These are phyloP conservation scores for Letharia columbiana DNA, from an alignment of 495 filamentous ascomycete genomes.

Conservation along the genomic window DNA sequence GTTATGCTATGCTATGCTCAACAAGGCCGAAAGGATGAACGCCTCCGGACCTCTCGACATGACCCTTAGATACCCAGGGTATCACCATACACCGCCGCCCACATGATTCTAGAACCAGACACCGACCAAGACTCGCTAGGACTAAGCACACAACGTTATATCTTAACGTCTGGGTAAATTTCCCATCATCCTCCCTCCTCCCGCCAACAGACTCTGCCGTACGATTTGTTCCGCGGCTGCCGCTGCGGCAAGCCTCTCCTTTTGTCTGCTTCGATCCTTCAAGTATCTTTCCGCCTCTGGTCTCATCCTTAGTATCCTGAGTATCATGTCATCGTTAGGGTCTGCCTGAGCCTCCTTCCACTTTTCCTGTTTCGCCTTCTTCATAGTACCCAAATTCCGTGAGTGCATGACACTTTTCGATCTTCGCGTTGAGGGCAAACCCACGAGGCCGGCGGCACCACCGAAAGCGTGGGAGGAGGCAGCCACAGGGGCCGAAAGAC, in stretches of 20 bases:
- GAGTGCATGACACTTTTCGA: constrained; percentile 93
- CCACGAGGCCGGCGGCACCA: constrained; percentile 57
- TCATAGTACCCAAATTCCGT: constrained; percentile 93
- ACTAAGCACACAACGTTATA: neutral
- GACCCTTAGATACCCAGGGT: constrained; percentile 1
- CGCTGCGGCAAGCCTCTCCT: constrained; percentile 81
- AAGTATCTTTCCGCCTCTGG: constrained; percentile 89
- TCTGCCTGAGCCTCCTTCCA: constrained; percentile 91
- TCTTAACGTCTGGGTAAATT: constrained; percentile 36
- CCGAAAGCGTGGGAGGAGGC: constrained; percentile 46
- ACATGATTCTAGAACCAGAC: neutral
- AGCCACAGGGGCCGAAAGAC: constrained; percentile 62
- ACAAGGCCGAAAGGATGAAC: neutral
- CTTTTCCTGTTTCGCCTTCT: constrained; percentile 89
- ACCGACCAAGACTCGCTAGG: neutral
- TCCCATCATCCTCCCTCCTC: constrained; percentile 56
- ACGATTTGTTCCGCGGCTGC: constrained; percentile 94
- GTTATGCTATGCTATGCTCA: constrained; percentile 16
- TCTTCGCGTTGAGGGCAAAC: constrained; percentile 58
- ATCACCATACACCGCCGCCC: constrained; percentile 1
- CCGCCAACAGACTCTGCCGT: constrained; percentile 73
- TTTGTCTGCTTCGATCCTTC: constrained; percentile 83
- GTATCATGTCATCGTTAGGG: constrained; percentile 96
- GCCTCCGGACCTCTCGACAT: neutral
- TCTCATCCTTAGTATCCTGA: constrained; percentile 90